phyloP scores from a whole-genome alignment of 148 eudicot species.

The Fagopyrum esculentum region DNA sequence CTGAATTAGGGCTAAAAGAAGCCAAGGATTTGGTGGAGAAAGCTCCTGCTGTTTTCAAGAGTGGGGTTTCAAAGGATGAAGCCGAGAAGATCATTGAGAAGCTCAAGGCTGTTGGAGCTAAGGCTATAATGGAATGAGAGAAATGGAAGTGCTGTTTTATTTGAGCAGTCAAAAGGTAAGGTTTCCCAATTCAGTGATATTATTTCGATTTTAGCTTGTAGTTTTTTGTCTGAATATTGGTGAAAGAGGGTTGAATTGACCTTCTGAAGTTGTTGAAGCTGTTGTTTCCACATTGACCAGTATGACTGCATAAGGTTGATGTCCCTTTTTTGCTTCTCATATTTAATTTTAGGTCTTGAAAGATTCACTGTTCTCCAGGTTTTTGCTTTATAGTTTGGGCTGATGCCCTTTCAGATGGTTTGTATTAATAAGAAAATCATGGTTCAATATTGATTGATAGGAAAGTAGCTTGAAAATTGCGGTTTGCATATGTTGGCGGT shows the following conservation, averaged over 20 bases:
- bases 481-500: not conserved
- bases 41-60: constrained; percentile 66
- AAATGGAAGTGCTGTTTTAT: not conserved
- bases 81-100: constrained; percentile 79
- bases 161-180: not conserved
- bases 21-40: constrained; percentile 96
- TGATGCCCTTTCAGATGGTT: not conserved
- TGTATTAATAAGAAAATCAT: constrained; percentile 2
- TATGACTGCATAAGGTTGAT: not conserved
- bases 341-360: not conserved
- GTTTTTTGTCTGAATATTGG: not conserved
- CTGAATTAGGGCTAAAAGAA: constrained; percentile 89
- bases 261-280: not conserved
- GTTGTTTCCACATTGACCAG: not conserved
- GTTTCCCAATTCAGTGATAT: not conserved
- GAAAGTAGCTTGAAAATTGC: not conserved
- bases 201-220: not conserved
- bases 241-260: constrained; percentile 1
- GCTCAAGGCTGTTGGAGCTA: constrained; percentile 80
- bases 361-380: not conserved
- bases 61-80: constrained; percentile 79
- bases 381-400: not conserved
- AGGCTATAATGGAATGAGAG: constrained; percentile 71
- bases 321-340: not conserved
- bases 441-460: not conserved